Percentiles rank a stretch among this genome's conserved stretches.
These are phyloP conservation scores for Chlamydomonas sp. DNA, from an alignment of 139 green algal species.

Conservation along the genomic window DNA sequence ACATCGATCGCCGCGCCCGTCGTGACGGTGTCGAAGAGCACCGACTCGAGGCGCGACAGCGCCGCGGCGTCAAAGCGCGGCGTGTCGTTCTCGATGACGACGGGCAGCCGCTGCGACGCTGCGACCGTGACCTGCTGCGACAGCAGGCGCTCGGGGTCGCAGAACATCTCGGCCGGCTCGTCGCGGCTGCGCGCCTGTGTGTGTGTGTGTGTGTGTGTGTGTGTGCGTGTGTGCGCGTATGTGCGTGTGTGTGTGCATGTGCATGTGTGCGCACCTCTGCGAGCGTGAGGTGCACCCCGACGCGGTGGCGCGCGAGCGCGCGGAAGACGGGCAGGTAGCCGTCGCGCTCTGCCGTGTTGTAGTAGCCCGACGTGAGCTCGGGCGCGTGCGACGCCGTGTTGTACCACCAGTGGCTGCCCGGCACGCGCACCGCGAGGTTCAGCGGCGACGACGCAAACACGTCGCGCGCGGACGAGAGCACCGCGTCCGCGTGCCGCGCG, in stretches of 20 bases:
- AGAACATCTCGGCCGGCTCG: no score
- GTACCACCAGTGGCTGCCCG: conserved; percentile 50
- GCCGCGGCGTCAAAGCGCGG: conserved; percentile 36
- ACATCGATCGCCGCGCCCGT: no score
- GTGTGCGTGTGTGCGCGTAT: neutral
- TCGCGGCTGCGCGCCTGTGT: no score
- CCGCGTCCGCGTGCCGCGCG: conserved; percentile 30
- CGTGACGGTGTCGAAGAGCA: conserved; percentile 20
- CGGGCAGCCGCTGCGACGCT: conserved; percentile 33
- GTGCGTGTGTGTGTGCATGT: neutral
- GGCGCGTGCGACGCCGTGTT: conserved; percentile 33
- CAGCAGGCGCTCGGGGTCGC: conserved; percentile 37
- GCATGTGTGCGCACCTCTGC: conserved; percentile 28
- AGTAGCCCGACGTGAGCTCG: conserved; percentile 33
- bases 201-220: no score
- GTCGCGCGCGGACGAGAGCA: conserved; percentile 28
- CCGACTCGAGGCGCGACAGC: conserved; percentile 31
- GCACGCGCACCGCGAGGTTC: conserved; percentile 25
- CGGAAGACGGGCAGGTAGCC: conserved; percentile 41
- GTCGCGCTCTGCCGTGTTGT: conserved; percentile 33
- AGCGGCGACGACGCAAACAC: conserved; percentile 16
- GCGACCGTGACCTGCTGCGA: conserved; percentile 35
- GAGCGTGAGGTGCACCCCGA: conserved; percentile 20
- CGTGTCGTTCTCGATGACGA: conserved; percentile 29
- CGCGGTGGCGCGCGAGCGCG: conserved; percentile 27